Conservation (phyloP, 176 grass and related monocot species). For the Oryza glumipatula region DNA sequence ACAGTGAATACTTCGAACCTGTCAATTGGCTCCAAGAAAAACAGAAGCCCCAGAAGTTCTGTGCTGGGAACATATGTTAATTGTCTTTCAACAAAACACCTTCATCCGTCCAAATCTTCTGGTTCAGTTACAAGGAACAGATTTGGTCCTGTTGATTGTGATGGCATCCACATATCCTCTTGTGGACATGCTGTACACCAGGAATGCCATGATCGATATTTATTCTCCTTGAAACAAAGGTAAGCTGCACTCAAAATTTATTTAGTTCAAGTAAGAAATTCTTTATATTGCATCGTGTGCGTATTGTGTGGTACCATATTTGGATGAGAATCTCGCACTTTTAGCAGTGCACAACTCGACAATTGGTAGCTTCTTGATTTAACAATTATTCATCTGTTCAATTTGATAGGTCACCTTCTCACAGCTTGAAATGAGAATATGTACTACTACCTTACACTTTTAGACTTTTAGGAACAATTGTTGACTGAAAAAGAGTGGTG, state of each 20-base stretch:
- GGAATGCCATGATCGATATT: constrained; percentile 93
- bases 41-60: constrained; percentile 62
- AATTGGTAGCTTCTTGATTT: constrained; percentile 6
- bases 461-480: constrained; percentile 16
- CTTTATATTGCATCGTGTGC: not conserved
- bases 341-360: not conserved
- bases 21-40: constrained; percentile 57
- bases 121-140: constrained; percentile 47
- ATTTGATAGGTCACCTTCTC: not conserved
- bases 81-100: constrained; percentile 67
- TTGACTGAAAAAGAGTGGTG: constrained; percentile 2
- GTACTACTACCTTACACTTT: not conserved
- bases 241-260: constrained; percentile 37
- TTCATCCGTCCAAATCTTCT: constrained; percentile 50
- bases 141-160: constrained; percentile 86
- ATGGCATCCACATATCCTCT: constrained; percentile 94
- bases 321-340: not conserved
- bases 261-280: constrained; percentile 15
- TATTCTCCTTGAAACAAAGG: constrained; percentile 98
- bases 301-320: constrained; percentile 16
- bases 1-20: constrained; percentile 32
- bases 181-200: constrained; percentile 99
- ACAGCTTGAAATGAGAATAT: not conserved
- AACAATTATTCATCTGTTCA: not conserved
- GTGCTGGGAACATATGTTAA: constrained; percentile 77